A percentile compares a stretch with the other conserved stretches of the same genome.
Conservation (phyloP, 805 yeast species). For the Clavispora asparagi region DNA sequence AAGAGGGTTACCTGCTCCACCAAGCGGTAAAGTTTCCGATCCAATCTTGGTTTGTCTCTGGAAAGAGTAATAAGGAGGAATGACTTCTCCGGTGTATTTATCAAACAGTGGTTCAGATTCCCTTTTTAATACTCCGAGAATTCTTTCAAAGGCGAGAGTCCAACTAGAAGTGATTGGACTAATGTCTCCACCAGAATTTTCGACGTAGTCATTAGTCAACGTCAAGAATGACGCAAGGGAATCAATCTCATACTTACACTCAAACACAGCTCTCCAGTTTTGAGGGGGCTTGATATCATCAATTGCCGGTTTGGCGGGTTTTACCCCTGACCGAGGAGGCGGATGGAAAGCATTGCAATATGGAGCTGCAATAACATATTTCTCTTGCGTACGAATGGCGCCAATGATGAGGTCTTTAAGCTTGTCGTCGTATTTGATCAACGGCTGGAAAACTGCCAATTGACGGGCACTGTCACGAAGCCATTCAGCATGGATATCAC, state of each 20-base stretch:
- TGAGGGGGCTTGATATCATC: conserved; percentile 70
- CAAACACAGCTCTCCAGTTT: conserved; percentile 69
- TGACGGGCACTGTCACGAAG: conserved; percentile 83
- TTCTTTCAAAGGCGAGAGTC: conserved; percentile 51
- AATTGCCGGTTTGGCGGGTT: conserved; percentile 44
- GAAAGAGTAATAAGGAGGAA: conserved; percentile 56
- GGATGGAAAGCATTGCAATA: conserved; percentile 94
- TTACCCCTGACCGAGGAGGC: conserved; percentile 50
- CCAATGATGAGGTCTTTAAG: conserved; percentile 59
- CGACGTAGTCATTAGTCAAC: conserved; percentile 64
- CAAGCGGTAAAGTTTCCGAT: conserved; percentile 72
- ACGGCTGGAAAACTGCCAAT: conserved; percentile 65
- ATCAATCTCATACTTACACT: conserved; percentile 87
- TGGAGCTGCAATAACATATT: conserved; percentile 57
- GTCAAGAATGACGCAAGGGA: conserved; percentile 79
- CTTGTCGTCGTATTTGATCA: conserved; percentile 45
- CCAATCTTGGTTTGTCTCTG: conserved; percentile 71
- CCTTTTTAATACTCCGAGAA: conserved; percentile 50
- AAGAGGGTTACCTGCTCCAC: conserved; percentile 83
- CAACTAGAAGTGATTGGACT: conserved; percentile 47
- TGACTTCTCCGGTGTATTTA: conserved; percentile 41
- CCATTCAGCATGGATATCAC: conserved; percentile 95
- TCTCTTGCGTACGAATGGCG: conserved; percentile 76
- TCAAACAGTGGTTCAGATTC: conserved; percentile 61
- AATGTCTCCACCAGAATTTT: conserved; percentile 43